A percentile compares a stretch with the other conserved stretches of the same genome.
Evolutionary conservation across 768 basidiomycete species (phyloP).

Genomic region (Macrocybe gigantea): DNA sequence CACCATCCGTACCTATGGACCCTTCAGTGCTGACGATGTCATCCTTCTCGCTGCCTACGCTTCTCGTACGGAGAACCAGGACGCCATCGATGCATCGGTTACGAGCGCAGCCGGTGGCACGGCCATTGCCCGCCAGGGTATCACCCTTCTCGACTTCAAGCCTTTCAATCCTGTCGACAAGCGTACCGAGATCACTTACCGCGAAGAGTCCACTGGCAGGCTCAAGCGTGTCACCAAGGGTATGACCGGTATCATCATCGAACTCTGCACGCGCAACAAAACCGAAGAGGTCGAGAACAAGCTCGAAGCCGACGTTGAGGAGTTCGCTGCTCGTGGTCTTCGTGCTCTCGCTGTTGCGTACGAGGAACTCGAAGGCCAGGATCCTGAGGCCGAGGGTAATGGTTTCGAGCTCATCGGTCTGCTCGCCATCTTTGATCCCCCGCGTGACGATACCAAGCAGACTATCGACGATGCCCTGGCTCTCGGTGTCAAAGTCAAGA

Average conservation of each 20-base stretch:
- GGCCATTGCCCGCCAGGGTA: constrained; percentile 76
- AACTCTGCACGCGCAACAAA: constrained; percentile 97
- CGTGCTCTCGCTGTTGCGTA: constrained; percentile 95
- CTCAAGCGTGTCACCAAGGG: constrained; percentile 99
- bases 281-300: constrained; percentile 85
- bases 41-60: constrained; percentile 93
- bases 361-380: constrained; percentile 85
- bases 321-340: constrained; percentile 92
- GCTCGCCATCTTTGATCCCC: constrained; percentile 95
- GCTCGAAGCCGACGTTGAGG: constrained; percentile 93
- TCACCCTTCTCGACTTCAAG: constrained; percentile 98
- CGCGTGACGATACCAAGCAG: constrained; percentile 97
- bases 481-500: constrained; percentile 98
- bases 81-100: constrained; percentile 91
- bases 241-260: constrained; percentile 99
- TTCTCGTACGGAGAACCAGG: constrained; percentile 98
- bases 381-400: constrained; percentile 83
- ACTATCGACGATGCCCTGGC: constrained; percentile 96
- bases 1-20: constrained; percentile 87
- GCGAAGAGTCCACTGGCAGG: constrained; percentile 89
- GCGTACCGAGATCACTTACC: constrained; percentile 98
- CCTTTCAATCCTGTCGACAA: constrained; percentile 99
- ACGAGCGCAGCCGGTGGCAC: constrained; percentile 73
- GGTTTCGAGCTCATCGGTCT: constrained; percentile 98
- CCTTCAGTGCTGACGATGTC: constrained; percentile 85